Percentiles rank a stretch among this genome's conserved stretches.
Conservation (phyloP, 495 filamentous ascomycete genomes). For the Echria macrotheca region DNA sequence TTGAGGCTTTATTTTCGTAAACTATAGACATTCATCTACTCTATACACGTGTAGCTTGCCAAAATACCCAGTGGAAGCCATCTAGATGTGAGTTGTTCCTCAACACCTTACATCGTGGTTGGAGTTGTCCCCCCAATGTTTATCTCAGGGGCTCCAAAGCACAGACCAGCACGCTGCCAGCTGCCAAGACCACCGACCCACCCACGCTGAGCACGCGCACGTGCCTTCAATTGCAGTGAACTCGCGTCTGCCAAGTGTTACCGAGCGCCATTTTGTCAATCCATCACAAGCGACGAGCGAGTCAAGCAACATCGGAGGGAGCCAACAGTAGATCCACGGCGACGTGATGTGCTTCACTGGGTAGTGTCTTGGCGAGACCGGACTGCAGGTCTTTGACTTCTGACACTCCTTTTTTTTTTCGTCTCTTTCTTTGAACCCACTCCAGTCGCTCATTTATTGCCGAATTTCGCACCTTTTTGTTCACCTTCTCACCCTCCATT, state of each 20-base stretch:
- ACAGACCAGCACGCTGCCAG: background rate
- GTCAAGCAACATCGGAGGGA: no score
- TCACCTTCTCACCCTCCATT: background rate
- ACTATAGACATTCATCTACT: no score
- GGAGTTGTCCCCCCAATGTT: no score
- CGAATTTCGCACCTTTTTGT: background rate
- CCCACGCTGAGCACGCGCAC: background rate
- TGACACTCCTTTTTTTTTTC: slow-evolving; percentile 2
- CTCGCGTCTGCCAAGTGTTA: no score
- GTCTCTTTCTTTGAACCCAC: background rate
- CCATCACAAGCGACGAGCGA: no score
- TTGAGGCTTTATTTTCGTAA: no score
- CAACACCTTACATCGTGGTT: no score
- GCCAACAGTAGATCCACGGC: no score
- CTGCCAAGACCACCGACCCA: background rate
- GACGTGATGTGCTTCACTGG: background rate
- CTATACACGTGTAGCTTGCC: no score
- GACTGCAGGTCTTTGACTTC: slow-evolving; percentile 8
- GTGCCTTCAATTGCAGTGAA: background rate
- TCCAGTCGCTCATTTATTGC: background rate
- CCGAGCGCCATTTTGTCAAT: no score
- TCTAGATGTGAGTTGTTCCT: no score
- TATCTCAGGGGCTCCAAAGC: background rate
- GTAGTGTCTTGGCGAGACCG: slow-evolving; percentile 9
- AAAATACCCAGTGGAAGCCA: no score